Percentiles rank a stretch among this genome's conserved stretches.
These are phyloP conservation scores for Cladosporium sp. DNA, from an alignment of 2,329 filamentous ascomycete species.

Conservation along the genomic window DNA sequence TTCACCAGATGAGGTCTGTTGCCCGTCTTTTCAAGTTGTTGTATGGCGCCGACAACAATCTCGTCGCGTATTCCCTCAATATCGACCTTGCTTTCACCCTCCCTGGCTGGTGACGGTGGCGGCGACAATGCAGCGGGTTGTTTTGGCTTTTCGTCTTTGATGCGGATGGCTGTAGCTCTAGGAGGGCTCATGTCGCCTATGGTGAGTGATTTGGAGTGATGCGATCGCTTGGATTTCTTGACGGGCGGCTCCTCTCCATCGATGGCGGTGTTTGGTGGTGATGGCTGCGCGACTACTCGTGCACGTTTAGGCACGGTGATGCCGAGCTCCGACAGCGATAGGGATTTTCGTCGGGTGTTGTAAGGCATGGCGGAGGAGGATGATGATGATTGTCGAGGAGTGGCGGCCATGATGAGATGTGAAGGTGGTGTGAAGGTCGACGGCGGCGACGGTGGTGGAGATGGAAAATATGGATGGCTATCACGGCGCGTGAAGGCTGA, in stretches of 20 bases:
- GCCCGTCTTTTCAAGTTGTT: constrained; percentile 80
- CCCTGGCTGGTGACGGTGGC: constrained; percentile 65
- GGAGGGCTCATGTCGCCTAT: constrained; percentile 38
- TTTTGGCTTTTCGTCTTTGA: constrained; percentile 45
- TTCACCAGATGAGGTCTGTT: constrained; percentile 94
- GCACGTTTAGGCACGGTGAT: constrained; percentile 69
- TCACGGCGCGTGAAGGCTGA: constrained; percentile 1
- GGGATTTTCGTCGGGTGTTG: constrained; percentile 93
- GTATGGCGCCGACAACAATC: constrained; percentile 85
- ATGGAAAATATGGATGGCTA: background rate
- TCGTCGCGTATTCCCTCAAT: constrained; percentile 86
- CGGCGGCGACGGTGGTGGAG: background rate
- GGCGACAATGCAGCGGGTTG: constrained; percentile 66
- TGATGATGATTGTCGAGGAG: constrained; percentile 9
- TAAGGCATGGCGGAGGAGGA: constrained; percentile 66
- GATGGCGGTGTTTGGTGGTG: constrained; percentile 58
- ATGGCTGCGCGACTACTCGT: constrained; percentile 42
- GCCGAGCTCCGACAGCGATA: constrained; percentile 87
- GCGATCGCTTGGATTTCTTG: constrained; percentile 70
- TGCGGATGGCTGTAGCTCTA: constrained; percentile 39
- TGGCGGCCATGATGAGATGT: constrained; percentile 3
- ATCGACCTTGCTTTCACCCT: constrained; percentile 58
- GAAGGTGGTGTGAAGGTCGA: background rate
- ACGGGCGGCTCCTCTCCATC: constrained; percentile 52
- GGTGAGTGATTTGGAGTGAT: constrained; percentile 45